phyloP scores from a whole-genome alignment of 2,329 filamentous ascomycete genomes.

The Trichoderma sp. region DNA sequence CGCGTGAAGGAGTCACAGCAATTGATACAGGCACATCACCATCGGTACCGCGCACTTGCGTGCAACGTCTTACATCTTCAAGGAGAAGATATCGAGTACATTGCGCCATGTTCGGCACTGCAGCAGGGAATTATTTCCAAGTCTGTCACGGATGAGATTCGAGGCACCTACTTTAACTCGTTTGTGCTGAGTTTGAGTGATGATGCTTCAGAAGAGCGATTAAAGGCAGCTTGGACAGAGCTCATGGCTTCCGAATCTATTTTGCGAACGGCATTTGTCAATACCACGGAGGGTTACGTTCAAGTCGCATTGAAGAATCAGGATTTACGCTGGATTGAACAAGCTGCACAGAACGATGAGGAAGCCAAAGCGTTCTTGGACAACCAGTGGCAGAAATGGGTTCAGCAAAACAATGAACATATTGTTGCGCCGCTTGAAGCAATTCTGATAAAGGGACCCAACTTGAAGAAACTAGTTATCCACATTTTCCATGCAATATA shows the following conservation, averaged over 20 bases:
- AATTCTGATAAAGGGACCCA: conserved; percentile 36
- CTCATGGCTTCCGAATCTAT: conserved; percentile 58
- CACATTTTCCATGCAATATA: conserved; percentile 85
- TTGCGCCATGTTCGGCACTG: conserved; percentile 79
- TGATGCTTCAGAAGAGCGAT: conserved; percentile 41
- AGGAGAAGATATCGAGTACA: conserved; percentile 61
- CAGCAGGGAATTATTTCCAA: conserved; percentile 84
- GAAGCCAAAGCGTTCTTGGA: conserved; percentile 36
- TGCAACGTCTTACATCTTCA: conserved; percentile 52
- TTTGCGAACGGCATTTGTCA: conserved; percentile 69
- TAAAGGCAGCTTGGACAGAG: conserved; percentile 58
- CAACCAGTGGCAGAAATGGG: conserved; percentile 50
- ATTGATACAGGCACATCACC: conserved; percentile 60
- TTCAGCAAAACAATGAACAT: conserved; percentile 48
- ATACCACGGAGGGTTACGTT: conserved; percentile 71
- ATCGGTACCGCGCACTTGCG: conserved; percentile 55
- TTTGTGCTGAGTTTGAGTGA: conserved; percentile 61
- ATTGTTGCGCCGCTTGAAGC: conserved; percentile 54
- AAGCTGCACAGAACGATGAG: conserved; percentile 29
- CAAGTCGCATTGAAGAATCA: conserved; percentile 62
- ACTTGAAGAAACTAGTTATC: conserved; percentile 49
- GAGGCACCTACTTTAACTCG: conserved; percentile 70
- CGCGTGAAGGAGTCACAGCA: conserved; percentile 54
- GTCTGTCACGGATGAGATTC: conserved; percentile 53
- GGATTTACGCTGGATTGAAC: conserved; percentile 45